Conservation (phyloP, 2,329 filamentous ascomycete species). For the Cytospora piceicola region DNA sequence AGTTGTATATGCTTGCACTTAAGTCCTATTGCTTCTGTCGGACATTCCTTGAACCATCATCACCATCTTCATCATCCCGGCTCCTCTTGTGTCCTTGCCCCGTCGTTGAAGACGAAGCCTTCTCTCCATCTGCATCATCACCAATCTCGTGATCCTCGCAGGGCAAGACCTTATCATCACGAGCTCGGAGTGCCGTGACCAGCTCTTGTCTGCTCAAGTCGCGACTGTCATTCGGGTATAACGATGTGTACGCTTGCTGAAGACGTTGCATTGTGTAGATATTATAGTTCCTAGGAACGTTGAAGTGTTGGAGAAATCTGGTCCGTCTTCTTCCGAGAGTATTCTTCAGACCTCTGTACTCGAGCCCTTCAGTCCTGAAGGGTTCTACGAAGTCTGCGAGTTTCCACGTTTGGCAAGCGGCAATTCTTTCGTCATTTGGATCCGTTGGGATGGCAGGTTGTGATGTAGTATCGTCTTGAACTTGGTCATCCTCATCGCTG, state of each 20-base stretch:
- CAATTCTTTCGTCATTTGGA: neutral
- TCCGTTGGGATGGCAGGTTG: constrained; percentile 2
- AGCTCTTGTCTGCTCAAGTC: neutral
- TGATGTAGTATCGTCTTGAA: neutral
- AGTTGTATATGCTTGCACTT: too few species aligned
- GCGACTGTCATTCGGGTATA: neutral
- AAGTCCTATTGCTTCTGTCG: too few species aligned
- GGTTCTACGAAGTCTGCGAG: neutral
- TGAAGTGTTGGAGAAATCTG: constrained; percentile 12
- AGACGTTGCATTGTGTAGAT: constrained; percentile 5
- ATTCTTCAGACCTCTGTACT: neutral
- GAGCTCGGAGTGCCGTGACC: neutral
- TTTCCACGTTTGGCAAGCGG: constrained; percentile 1
- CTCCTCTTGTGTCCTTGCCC: too few species aligned
- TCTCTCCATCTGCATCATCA: too few species aligned
- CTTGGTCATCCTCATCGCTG: neutral
- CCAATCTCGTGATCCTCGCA: too few species aligned
- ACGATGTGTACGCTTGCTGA: neutral
- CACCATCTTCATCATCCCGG: too few species aligned
- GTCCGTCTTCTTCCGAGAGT: neutral
- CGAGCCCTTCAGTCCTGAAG: constrained; percentile 5
- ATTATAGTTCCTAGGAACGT: constrained; percentile 7
- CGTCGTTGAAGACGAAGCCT: too few species aligned
- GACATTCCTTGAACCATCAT: too few species aligned
- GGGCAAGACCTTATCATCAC: too few species aligned